Base-by-base conservation (phyloP, 2,329 filamentous ascomycete species). In the Cryphonectria radicalis region DNA sequence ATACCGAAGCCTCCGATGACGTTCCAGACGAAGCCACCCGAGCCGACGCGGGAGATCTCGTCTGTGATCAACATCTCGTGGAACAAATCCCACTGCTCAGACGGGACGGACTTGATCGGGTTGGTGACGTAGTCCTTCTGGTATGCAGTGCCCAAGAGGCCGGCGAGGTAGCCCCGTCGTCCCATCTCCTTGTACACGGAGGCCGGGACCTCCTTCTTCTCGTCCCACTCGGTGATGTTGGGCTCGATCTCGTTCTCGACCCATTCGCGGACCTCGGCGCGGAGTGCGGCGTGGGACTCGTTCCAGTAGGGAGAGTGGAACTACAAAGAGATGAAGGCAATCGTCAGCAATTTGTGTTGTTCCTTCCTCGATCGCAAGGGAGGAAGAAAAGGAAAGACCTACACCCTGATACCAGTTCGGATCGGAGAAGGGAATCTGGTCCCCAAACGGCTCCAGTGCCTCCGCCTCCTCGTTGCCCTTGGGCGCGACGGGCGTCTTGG, bases 301-400 rank as follows among this genome's bases (percentile, higher is more conserved):
- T 98, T 98, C 88, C 92, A 97, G 88, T 98, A 98, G 40, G 95
- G 94, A 1, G 95, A 97, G 84, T 97, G 93, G 83, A 97, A 97
- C 93, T 97, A 75, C n/a, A 66, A 4, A 25, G 14, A 43, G 32
- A 68, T 4, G 1, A 40, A 11, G 37, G 25, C 22, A n/a, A 19
- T 35, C 13, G 37, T 67, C 17, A 71, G 67, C 40, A 25, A 50
- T 11, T 5, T n/a, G 46, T 35, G 17, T 4, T 40, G 22, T 25
- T 10, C 8, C 14, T 28, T 5, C 10, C 28, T 43, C 5, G 22
- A n/a, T 11, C 7, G 46, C 46, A 4, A 60, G 25, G 37, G 5
- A 19, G 28, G 4, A 32, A 17, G 28, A 7, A 14, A 40, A 10
- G 22, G 42, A 28, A 11, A 5, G n/a, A 81, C 93, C 81, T 86